Evolutionary conservation across 2,329 filamentous ascomycete species (phyloP).

Genomic region (Colletotrichum lini): DNA sequence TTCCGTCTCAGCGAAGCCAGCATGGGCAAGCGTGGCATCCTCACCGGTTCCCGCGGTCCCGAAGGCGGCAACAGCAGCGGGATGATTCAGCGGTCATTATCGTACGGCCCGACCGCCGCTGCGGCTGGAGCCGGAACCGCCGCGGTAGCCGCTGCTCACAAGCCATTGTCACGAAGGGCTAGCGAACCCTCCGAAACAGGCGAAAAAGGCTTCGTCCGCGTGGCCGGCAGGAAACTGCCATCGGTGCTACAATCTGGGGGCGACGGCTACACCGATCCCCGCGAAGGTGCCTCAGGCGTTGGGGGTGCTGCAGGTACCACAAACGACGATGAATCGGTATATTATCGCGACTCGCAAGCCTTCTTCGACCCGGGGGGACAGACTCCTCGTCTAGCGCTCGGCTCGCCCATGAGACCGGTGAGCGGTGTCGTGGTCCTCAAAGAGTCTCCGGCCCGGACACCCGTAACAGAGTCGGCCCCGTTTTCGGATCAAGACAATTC

Average conservation of each 20-base stretch:
- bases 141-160: constrained; percentile 38
- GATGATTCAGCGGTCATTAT: constrained; percentile 64
- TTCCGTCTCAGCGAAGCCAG: constrained; percentile 60
- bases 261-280: constrained; percentile 72
- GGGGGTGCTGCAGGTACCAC: constrained; percentile 47
- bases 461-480: constrained; percentile 69
- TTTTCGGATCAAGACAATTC: constrained; percentile 54
- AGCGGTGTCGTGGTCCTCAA: constrained; percentile 74
- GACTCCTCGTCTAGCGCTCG: constrained; percentile 64
- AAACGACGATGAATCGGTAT: constrained; percentile 62
- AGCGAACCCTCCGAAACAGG: constrained; percentile 54
- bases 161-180: constrained; percentile 53
- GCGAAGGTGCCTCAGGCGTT: constrained; percentile 47
- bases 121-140: constrained; percentile 20
- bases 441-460: constrained; percentile 76
- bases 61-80: constrained; percentile 43
- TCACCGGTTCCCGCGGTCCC: constrained; percentile 46
- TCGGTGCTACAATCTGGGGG: constrained; percentile 74
- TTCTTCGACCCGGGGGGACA: constrained; percentile 54
- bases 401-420: constrained; percentile 71
- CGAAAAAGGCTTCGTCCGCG: constrained; percentile 74
- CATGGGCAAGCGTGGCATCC: constrained; percentile 50
- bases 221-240: constrained; percentile 75
- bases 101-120: constrained; percentile 48
- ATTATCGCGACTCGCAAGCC: constrained; percentile 67